Evolutionary conservation across 1,284 basidiomycete species (phyloP), one percentile per base, ranked within the genome.

Genomic region (Anthracocystis panici-leucophaei): DNA sequence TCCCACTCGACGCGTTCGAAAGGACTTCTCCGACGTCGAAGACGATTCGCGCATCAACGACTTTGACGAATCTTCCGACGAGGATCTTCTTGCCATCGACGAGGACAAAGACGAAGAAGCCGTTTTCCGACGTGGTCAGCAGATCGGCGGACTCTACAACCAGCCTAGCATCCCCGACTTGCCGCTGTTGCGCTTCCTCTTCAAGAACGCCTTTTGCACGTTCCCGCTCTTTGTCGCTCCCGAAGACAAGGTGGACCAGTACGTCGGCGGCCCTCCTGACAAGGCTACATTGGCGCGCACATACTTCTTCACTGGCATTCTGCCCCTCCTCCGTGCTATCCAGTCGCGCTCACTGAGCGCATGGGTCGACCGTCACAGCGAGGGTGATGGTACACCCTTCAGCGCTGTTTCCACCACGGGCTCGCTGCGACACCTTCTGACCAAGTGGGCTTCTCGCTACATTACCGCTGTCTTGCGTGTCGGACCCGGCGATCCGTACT

Each of bases 181-280:
- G 50, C 80, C 81, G 14, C 69, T 83, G 40, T 42, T 83, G 53
- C 80, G 79, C 46, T 80, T 82, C 62, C 61, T 83, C 25, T 72
- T 81, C 66, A 79, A 79, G 59, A 78, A 81, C 49, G 81, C 78
- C 9, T 78, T 82, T 41, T 73, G 71, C 57, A 83, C 80, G 20
- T 83, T 78, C 65, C 81, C 81, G 3, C 73, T 83, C 50, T 82
- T 83, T 54, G 79, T 80, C 6, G 69, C 72, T n/a, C 74, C 78
- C 20, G 79, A 81, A 48, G 74, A 75, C 48, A 68, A 65, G 57
- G 52, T 61, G 27, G 46, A 57, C 31, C 69, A 68, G 57, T 74
- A 75, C 53, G 57, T 72, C 40, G 59, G 62, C 38, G 66, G 64
- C 7, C 67, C 74, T 20, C 78, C 79, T 1, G 76, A 76, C 70